Evolutionary conservation across 768 basidiomycete genomes (phyloP), one percentile per base, ranked within the genome.

Genomic region (Amanita jacksonii): DNA sequence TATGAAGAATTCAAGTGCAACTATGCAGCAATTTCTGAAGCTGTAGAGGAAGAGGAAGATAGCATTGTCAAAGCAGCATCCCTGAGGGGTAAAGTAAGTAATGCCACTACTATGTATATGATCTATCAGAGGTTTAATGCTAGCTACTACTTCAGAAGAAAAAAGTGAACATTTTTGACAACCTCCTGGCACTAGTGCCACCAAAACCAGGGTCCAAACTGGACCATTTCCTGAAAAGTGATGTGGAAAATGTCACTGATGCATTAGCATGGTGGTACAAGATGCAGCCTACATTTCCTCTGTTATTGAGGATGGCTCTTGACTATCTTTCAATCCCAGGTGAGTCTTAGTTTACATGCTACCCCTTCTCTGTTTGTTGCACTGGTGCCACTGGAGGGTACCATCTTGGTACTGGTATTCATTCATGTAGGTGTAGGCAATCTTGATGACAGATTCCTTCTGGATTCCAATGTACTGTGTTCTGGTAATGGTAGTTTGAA

Each of bases 281-380:
- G 5, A 34, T n/a, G 42, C 42, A 45, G 18, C 3, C 40, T 2
- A 45, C 49, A 1, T 67, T 54, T 47, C 64, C 62, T 3, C 34
- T 40, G 4, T 57, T 67, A 0, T 60, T 56, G 0, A 47, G 54
- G 0, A 64, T n/a, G 64, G 65, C 59, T 5, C 36, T 61, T 0
- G 58, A 66, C 37, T 65, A 65, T 28, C 50, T 62, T 1, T 49
- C 44, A 8, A 59, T 64, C 28, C 62, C 57, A 3, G 57, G 60
- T 62, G 43, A n/a, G 52, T 58, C 20, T 45, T 50, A 3, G 34
- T 46, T 15, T 38, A 45, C 7, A 8, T 34, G 12, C 15, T 16
- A 19, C n/a, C n/a, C n/a, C n/a, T n/a, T n/a, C n/a, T n/a, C n/a
- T n/a, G n/a, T n/a, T n/a, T n/a, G n/a, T n/a, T n/a, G n/a, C n/a